Evolutionary conservation across 2,329 filamentous ascomycete genomes (phyloP), one percentile per base, ranked within the genome.

Genomic region (Aspergillus unguis): DNA sequence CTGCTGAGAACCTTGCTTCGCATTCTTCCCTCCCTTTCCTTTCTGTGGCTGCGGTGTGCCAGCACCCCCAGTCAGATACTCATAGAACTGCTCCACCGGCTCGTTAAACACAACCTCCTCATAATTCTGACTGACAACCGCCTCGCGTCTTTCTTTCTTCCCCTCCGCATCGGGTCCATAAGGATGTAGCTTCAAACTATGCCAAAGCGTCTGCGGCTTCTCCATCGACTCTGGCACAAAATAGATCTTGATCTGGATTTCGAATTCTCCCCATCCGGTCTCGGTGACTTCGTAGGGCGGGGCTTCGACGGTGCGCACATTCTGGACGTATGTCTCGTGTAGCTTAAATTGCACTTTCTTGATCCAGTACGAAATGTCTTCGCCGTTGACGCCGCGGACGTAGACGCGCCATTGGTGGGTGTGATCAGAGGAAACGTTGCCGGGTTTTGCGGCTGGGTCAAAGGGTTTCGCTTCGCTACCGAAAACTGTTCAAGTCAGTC

Each of bases 51-150:
- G 62, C 4, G 55, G 54, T n/a, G 62, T 43, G 3, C 55, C 50
- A 27, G 85, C 83, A 55, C 89, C 89, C 5, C 81, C 80, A 2
- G 91, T 97, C 56, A 99, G 78, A 28, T 90, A 79, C 57, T 95
- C 90, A 73, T 90, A 96, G 66, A 99, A 92, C 42, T 88, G 84
- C 71, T 96, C 90, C 63, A 91, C 94, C 0, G 94, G 94, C 72
- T 99, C 94, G 74, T 96, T 97, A 80, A 99, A 99, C 45, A 97
- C 82, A 59, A 97, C 87, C 66, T 96, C 91, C 71, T 99, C 94
- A 67, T 96, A 90, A 53, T 85, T 86, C 80, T 94, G 92, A 46
- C 85, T 84, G 31, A 86, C 77, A 41, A 97, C 85, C 64, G 86
- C 80, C 59, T 80, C 77, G 59, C 74, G 74, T 75, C 83, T 74